Base-by-base conservation (phyloP, 345 rosid species). In the Moricandia arvensis region DNA sequence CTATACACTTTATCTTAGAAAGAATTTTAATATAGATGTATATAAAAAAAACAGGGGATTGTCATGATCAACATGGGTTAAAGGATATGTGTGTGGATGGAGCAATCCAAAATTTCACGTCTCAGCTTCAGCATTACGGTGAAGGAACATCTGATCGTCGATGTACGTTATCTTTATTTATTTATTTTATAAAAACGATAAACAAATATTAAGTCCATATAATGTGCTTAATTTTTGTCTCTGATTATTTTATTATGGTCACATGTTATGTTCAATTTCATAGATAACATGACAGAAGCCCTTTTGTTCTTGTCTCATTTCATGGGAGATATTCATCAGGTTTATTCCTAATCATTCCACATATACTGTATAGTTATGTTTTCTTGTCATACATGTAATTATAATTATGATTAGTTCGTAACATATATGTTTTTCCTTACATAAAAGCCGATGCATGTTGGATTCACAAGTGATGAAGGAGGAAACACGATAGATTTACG, bases 261-360 rank as follows among this genome's bases (percentile, higher is more conserved):
- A 41, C 43, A 5, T 8, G 6, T 54, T 24, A 55, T 54, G 38
- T n/a, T 55, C n/a, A 63, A 33, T 69, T 6, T 10, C 2, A 15
- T 76, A 93, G 98, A 91, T 83, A 93, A 91, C 74, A 84, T 94
- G 88, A 94, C 98, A 0, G 98, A 94, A 78, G 95, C 98, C 49
- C 79, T 94, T 74, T 63, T 94, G 69, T 94, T 94, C 84, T 79
- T 91, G 76, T 90, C 98, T 12, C 97, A 93, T 72, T 93, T 91
- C 84, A 86, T 91, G 90, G 98, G 98, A 73, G 98, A 91, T 74
- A 81, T 94, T 64, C 96, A 91, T 75, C 97, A 93, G 96, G 96
- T 90, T 71, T 53, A 17, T 13, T 54, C 59, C 2, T 63, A 60
- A 13, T 38, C 15, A 16, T 53, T 29, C 11, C 11, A 27, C 17